These are phyloP conservation scores for Coccomyxa sp. DNA, from an alignment of 139 green algal species.

Conservation along the genomic window DNA sequence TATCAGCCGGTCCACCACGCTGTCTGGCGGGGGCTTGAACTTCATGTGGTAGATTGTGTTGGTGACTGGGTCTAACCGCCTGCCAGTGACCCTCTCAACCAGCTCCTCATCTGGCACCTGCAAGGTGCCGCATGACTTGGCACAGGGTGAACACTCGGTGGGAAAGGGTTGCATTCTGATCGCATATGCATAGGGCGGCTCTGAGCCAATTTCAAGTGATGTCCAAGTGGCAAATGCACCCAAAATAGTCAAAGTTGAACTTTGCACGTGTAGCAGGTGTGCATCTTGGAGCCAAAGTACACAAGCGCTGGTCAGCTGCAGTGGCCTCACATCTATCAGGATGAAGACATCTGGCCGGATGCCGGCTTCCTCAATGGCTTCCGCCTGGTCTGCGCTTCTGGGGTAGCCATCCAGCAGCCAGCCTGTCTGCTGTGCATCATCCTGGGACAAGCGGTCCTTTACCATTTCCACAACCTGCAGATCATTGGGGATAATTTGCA, in stretches of 20 bases:
- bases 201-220: no score
- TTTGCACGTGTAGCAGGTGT: neutral
- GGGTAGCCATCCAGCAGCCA: constrained; percentile 99
- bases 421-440: constrained; percentile 52
- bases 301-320: neutral
- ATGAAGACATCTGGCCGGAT: constrained; percentile 96
- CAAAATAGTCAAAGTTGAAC: no score
- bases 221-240: no score
- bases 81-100: constrained; percentile 91
- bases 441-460: constrained; percentile 57
- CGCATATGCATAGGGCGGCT: no score
- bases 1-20: constrained; percentile 65
- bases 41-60: constrained; percentile 91
- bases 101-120: constrained; percentile 92
- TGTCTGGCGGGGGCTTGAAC: constrained; percentile 81
- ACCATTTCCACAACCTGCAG: constrained; percentile 89
- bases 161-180: no score
- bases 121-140: neutral
- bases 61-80: constrained; percentile 89
- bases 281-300: neutral
- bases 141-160: neutral
- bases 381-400: constrained; percentile 82
- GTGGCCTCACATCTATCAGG: constrained; percentile 73
- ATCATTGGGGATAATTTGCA: no score
- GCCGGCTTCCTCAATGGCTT: constrained; percentile 86